Percentiles rank a stretch among this genome's conserved stretches.
Evolutionary conservation across 2,329 filamentous ascomycete species (phyloP).

Genomic region (Apiospora sp.): DNA sequence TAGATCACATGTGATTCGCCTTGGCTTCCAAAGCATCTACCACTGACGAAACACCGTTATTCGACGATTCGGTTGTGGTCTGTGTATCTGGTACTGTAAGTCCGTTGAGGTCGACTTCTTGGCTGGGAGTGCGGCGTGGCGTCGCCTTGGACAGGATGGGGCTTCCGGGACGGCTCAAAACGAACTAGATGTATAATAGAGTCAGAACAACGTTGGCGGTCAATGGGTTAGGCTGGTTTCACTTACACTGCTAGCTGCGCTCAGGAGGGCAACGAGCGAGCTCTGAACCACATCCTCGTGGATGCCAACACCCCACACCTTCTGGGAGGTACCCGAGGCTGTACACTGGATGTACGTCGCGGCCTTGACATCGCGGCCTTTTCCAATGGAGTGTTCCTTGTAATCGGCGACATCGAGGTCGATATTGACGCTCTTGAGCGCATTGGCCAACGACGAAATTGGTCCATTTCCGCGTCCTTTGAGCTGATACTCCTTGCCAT

Average conservation of each 20-base stretch:
- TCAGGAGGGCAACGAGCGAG: constrained; percentile 84
- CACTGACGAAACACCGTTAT: constrained; percentile 35
- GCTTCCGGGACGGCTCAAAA: constrained; percentile 73
- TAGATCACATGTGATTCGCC: constrained; percentile 23
- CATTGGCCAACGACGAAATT: constrained; percentile 86
- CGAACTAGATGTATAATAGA: constrained; percentile 62
- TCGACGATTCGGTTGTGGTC: constrained; percentile 1
- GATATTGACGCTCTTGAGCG: constrained; percentile 79
- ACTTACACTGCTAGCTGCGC: constrained; percentile 85
- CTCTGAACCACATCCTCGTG: constrained; percentile 93
- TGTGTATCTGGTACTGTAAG: not conserved
- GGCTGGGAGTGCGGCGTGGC: constrained; percentile 54
- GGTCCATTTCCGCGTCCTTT: constrained; percentile 87
- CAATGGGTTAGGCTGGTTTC: not conserved
- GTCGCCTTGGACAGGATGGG: constrained; percentile 69
- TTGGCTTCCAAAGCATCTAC: constrained; percentile 29
- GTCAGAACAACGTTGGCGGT: not conserved
- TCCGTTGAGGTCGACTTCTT: constrained; percentile 46
- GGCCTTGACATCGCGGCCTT: constrained; percentile 85
- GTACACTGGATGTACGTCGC: constrained; percentile 94
- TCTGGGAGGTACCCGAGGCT: constrained; percentile 69
- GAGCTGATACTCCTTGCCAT: constrained; percentile 80
- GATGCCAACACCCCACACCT: constrained; percentile 90
- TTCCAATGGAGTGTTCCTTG: constrained; percentile 93
- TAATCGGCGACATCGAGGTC: constrained; percentile 93